Evolutionary conservation across 345 rosid genomes (phyloP), one percentile per base, ranked within the genome.

Genomic region (Durio zibethinus): DNA sequence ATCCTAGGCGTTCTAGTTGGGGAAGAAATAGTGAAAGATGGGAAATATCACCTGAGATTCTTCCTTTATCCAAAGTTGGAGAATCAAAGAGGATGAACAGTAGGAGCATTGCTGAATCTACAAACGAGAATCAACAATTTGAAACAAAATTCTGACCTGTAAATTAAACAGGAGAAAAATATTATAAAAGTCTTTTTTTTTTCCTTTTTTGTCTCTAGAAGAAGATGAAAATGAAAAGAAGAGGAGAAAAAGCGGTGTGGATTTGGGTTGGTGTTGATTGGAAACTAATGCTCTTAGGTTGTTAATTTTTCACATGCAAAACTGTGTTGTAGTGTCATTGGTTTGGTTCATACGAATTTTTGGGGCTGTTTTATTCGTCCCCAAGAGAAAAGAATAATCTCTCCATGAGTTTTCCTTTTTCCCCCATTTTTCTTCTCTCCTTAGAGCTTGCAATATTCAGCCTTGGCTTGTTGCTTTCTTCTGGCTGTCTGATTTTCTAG

Each of bases 1-100:
- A 76, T 45, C 42, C 83, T 3, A 77, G 84, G 78, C 83, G 77
- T 21, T 82, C 89, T 27, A 92, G 93, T 75, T 80, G 90, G 90
- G 94, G 93, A 82, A 89, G 92, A 77, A 86, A 74, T 80, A 88
- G 89, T 29, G 93, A 92, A 76, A 90, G 91, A 90, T 90, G 91
- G 91, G 93, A 92, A 66, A 84, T 88, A 80, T 85, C 97, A 18
- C 79, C 89, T 31, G 89, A 81, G 60, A 78, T 80, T 74, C 78
- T 74, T 76, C 85, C 85, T 53, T 62, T 83, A 23, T 82, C 83
- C 38, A 79, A 66, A 80, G 25, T 78, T 27, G 90, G 84, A 47
- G 87, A 79, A 74, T 81, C 89, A 52, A 84, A 78, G 67, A 79
- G 83, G 67, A 66, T 67, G 1, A 31, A 47, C 54, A 76, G 35